Percentiles rank a stretch among this genome's conserved stretches.
Evolutionary conservation across 2,329 filamentous ascomycete species (phyloP).

Genomic region (Aschersonia sp.): DNA sequence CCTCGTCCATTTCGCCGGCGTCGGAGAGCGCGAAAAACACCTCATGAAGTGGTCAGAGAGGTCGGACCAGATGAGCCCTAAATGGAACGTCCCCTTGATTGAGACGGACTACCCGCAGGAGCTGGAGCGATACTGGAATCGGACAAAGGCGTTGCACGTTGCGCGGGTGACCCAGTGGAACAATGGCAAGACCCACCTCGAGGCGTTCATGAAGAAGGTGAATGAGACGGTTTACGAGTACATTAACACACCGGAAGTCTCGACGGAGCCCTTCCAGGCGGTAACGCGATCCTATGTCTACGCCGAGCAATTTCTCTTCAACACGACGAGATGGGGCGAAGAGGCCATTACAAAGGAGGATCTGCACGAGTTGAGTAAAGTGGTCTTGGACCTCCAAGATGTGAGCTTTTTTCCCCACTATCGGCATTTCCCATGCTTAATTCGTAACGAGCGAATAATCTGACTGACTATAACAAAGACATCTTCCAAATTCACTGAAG

Average conservation of each 20-base stretch:
- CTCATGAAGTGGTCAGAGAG: slow-evolving; percentile 2
- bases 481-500: background rate
- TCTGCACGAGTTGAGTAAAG: background rate
- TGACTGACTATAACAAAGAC: background rate
- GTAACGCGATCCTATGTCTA: background rate
- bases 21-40: background rate
- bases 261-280: background rate
- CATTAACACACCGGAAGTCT: background rate
- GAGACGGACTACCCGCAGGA: slow-evolving; percentile 1
- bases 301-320: background rate
- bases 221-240: background rate
- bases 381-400: background rate
- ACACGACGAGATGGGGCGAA: background rate
- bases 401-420: background rate
- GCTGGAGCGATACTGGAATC: slow-evolving; percentile 1
- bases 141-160: background rate
- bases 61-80: background rate
- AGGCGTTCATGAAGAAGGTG: background rate
- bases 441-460: too few relatives aligned
- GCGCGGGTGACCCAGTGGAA: background rate
- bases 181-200: background rate
- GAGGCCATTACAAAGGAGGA: slow-evolving; percentile 1
- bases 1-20: slow-evolving; percentile 8
- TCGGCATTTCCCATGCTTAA: too few relatives aligned
- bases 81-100: slow-evolving; percentile 1